A percentile compares a stretch with the other conserved stretches of the same genome.
Evolutionary conservation across 2,329 filamentous ascomycete species (phyloP).

Genomic region (Colletotrichum phormii): DNA sequence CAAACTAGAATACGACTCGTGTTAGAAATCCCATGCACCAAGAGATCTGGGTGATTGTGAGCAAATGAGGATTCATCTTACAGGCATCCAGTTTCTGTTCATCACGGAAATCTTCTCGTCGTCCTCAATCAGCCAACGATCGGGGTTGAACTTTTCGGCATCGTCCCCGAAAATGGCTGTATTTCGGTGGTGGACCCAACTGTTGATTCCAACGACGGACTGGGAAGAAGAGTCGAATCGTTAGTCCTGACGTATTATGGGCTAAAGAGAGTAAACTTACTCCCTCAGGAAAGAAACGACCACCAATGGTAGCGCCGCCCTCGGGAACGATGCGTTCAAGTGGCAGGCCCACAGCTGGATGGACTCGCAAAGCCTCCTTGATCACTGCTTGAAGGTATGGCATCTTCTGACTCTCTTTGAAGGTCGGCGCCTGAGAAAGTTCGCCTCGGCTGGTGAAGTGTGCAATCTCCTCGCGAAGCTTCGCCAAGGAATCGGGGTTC

Average conservation of each 20-base stretch:
- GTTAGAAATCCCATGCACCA: no score
- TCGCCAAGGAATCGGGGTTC: conserved; percentile 39
- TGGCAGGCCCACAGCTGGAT: conserved; percentile 60
- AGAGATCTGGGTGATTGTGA: no score
- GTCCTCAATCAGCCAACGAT: conserved; percentile 52
- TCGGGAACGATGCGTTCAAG: conserved; percentile 61
- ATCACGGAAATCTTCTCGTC: conserved; percentile 42
- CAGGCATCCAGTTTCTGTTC: conserved; percentile 44
- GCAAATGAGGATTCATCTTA: conserved; percentile 30
- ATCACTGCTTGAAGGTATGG: conserved; percentile 66
- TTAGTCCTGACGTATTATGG: not conserved
- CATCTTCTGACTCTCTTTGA: conserved; percentile 52
- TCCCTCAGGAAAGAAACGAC: conserved; percentile 44
- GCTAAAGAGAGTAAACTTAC: conserved; percentile 28
- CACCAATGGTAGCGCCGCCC: conserved; percentile 55
- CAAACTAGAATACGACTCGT: conserved; percentile 47
- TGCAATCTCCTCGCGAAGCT: conserved; percentile 42
- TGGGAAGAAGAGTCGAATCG: not conserved
- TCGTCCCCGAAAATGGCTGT: conserved; percentile 47
- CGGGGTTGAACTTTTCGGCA: conserved; percentile 50
- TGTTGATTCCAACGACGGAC: conserved; percentile 49
- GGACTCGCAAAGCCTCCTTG: conserved; percentile 64
- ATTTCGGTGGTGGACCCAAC: conserved; percentile 50
- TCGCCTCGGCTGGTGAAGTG: conserved; percentile 21
- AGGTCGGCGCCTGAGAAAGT: conserved; percentile 42